Conservation (phyloP, 768 basidiomycete genomes). For the Suillus occidentalis region DNA sequence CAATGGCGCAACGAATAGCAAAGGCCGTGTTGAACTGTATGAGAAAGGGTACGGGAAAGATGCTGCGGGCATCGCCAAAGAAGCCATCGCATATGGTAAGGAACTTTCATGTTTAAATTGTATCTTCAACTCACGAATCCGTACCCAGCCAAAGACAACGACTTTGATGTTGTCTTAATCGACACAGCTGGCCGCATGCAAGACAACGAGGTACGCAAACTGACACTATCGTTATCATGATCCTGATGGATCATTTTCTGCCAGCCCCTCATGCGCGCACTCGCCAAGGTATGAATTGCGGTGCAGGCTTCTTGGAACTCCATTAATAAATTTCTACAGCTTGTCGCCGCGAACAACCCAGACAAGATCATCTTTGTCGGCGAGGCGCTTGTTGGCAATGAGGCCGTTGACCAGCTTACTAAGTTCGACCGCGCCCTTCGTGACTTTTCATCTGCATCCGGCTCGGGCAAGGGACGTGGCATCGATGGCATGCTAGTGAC, state of each 20-base stretch:
- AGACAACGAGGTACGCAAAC: slow-evolving; percentile 82
- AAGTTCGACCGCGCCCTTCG: slow-evolving; percentile 95
- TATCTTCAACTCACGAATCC: slow-evolving; percentile 9
- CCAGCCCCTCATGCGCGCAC: slow-evolving; percentile 93
- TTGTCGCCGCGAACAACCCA: slow-evolving; percentile 90
- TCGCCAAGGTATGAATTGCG: slow-evolving; percentile 71
- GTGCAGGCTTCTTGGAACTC: background rate
- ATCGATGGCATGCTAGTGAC: slow-evolving; percentile 99
- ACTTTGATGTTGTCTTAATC: slow-evolving; percentile 95
- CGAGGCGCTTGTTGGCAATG: slow-evolving; percentile 97
- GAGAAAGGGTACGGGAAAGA: slow-evolving; percentile 99
- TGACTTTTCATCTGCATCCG: slow-evolving; percentile 81
- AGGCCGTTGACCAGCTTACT: slow-evolving; percentile 95
- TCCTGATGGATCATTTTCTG: slow-evolving; percentile 12
- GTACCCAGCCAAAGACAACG: slow-evolving; percentile 73
- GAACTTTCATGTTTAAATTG: slow-evolving; percentile 6
- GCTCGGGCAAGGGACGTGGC: slow-evolving; percentile 69
- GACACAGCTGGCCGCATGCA: slow-evolving; percentile 99
- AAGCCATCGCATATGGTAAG: slow-evolving; percentile 88
- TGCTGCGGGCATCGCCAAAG: slow-evolving; percentile 96
- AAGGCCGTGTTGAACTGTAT: slow-evolving; percentile 85
- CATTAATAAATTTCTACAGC: slow-evolving; percentile 39
- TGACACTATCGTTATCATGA: background rate
- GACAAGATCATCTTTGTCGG: slow-evolving; percentile 99
- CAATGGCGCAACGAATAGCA: slow-evolving; percentile 66